phyloP scores from a whole-genome alignment of 2,329 filamentous ascomycete species.

The Penicillium fuscoglaucum region DNA sequence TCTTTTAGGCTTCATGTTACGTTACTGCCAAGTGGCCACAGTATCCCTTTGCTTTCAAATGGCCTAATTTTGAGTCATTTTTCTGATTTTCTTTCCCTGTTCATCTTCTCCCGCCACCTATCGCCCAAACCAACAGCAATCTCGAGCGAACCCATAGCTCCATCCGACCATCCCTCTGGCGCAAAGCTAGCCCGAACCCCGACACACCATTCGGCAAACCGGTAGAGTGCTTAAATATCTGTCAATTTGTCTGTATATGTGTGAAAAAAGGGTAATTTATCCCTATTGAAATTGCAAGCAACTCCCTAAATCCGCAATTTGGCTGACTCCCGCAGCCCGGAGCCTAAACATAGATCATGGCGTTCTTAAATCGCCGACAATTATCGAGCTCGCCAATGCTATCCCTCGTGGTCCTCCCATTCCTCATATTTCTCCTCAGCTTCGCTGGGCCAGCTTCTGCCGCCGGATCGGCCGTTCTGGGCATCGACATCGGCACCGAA shows the following conservation, averaged over 20 bases:
- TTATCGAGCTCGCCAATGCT: constrained; percentile 37
- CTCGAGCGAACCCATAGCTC: constrained; percentile 14
- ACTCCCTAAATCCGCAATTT: neutral
- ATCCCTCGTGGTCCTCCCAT: constrained; percentile 50
- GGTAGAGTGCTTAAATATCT: constrained; percentile 9
- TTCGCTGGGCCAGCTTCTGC: constrained; percentile 59
- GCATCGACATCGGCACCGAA: constrained; percentile 91
- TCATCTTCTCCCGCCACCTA: neutral
- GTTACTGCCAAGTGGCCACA: constrained; percentile 36
- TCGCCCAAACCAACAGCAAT: neutral
- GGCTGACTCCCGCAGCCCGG: constrained; percentile 23
- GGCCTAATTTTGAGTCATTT: constrained; percentile 23
- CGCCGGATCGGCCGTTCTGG: constrained; percentile 75
- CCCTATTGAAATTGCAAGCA: constrained; percentile 1
- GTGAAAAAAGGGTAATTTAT: neutral
- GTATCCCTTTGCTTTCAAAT: constrained; percentile 30
- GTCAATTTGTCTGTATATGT: constrained; percentile 15
- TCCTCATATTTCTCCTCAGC: constrained; percentile 55
- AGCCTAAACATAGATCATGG: constrained; percentile 35
- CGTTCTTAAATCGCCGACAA: constrained; percentile 31
- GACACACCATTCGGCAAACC: constrained; percentile 16
- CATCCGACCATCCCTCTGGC: constrained; percentile 13
- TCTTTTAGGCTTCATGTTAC: constrained; percentile 28
- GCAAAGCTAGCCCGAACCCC: constrained; percentile 17
- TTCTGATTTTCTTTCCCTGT: neutral